Evolutionary conservation across 805 yeast species (phyloP).

Genomic region (Hemisphaericaspora nanyangensis): DNA sequence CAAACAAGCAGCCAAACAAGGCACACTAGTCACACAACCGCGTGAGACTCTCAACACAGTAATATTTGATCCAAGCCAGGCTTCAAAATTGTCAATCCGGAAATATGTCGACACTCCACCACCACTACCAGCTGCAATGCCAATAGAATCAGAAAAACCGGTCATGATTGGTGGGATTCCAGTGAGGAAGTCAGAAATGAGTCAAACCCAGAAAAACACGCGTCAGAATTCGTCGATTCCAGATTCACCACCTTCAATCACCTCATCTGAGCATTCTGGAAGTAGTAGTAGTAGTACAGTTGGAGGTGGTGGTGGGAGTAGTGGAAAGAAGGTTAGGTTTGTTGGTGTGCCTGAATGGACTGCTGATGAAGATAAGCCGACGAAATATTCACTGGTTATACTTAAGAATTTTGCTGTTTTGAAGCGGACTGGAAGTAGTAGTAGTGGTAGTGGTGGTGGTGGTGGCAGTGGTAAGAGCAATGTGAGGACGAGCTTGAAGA

Average conservation of each 20-base stretch:
- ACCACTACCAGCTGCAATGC: neutral
- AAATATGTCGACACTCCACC: conserved; percentile 13
- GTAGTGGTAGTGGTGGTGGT: conserved; percentile 14
- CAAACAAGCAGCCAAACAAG: conserved; percentile 34
- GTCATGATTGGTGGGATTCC: conserved; percentile 3
- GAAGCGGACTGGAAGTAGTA: conserved; percentile 14
- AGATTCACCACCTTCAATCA: neutral
- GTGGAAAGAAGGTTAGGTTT: conserved; percentile 46
- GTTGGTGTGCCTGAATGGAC: conserved; percentile 49
- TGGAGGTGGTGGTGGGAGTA: conserved; percentile 12
- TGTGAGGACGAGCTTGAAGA: no score
- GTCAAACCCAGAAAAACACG: conserved; percentile 26
- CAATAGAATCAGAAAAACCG: neutral
- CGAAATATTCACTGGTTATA: conserved; percentile 33
- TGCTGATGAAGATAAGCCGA: conserved; percentile 55
- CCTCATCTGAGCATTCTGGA: conserved; percentile 2
- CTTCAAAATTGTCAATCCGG: conserved; percentile 18
- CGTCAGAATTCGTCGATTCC: conserved; percentile 25
- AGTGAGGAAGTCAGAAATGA: conserved; percentile 7
- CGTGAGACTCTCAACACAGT: conserved; percentile 33
- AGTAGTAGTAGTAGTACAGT: neutral
- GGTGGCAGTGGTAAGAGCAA: no score
- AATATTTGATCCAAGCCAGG: conserved; percentile 38
- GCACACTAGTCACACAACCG: conserved; percentile 35
- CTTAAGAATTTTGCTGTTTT: conserved; percentile 38